Conservation (phyloP, 331 rosid species). For the Saraca asoca region DNA sequence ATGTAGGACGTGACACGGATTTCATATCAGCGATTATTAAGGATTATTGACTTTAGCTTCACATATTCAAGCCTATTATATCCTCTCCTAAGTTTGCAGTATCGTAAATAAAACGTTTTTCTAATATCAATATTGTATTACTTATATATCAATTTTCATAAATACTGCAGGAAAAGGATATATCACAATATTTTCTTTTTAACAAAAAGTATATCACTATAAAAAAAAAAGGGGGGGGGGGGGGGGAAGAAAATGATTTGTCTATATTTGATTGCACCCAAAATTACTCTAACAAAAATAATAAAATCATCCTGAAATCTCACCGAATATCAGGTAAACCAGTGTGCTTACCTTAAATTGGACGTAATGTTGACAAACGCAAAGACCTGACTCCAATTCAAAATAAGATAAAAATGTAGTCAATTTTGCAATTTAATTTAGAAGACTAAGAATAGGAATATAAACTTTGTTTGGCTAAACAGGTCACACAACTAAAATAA, state of each 20-base stretch:
- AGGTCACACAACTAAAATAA: constrained; percentile 44
- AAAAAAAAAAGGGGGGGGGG: no score
- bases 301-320: constrained; percentile 45
- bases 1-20: constrained; percentile 40
- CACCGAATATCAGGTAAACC: constrained; percentile 43
- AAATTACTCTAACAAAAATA: constrained; percentile 43
- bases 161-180: no score
- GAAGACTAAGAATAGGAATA: constrained; percentile 19
- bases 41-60: no score
- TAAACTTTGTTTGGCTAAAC: constrained; percentile 35
- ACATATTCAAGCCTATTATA: no score
- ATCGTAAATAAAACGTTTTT: no score
- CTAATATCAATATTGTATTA: no score
- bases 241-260: no score
- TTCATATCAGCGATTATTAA: not conserved
- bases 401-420: not conserved
- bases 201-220: no score
- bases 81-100: no score
- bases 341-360: constrained; percentile 42
- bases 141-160: no score
- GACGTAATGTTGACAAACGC: constrained; percentile 52
- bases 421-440: constrained; percentile 8
- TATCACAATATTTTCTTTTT: no score
- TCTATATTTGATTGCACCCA: constrained; percentile 35
- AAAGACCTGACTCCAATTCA: not conserved